Conservation (phyloP, 768 basidiomycete species). For the Podaxis sp. region DNA sequence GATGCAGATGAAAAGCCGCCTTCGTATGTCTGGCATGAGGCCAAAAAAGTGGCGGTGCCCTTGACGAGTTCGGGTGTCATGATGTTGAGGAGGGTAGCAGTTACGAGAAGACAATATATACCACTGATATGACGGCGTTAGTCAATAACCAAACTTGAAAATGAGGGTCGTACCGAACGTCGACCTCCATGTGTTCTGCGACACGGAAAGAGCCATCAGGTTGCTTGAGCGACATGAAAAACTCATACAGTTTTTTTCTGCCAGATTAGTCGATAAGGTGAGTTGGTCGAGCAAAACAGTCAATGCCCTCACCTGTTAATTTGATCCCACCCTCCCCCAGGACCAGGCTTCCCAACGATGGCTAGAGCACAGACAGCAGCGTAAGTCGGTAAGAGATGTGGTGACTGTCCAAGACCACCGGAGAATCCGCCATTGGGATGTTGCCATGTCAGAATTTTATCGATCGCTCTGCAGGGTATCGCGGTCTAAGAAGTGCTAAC, state of each 20-base stretch:
- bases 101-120: conserved; percentile 87
- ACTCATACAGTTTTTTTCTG: conserved; percentile 78
- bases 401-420: conserved; percentile 86
- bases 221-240: conserved; percentile 91
- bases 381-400: conserved; percentile 90
- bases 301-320: conserved; percentile 68
- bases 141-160: background rate
- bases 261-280: background rate
- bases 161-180: conserved; percentile 68
- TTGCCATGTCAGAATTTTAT: conserved; percentile 80
- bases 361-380: conserved; percentile 84
- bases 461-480: conserved; percentile 55
- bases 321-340: conserved; percentile 80
- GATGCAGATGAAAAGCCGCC: conserved; percentile 89
- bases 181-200: conserved; percentile 84
- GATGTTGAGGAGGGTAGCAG: conserved; percentile 80
- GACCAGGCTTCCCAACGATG: conserved; percentile 73
- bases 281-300: background rate
- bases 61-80: conserved; percentile 85
- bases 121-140: conserved; percentile 52
- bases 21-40: conserved; percentile 95
- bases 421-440: conserved; percentile 89
- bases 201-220: conserved; percentile 93
- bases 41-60: conserved; percentile 77
- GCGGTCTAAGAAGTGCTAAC: background rate